Base-by-base conservation (phyloP, 2,329 filamentous ascomycete genomes). In the Sordariomycetes sp. region DNA sequence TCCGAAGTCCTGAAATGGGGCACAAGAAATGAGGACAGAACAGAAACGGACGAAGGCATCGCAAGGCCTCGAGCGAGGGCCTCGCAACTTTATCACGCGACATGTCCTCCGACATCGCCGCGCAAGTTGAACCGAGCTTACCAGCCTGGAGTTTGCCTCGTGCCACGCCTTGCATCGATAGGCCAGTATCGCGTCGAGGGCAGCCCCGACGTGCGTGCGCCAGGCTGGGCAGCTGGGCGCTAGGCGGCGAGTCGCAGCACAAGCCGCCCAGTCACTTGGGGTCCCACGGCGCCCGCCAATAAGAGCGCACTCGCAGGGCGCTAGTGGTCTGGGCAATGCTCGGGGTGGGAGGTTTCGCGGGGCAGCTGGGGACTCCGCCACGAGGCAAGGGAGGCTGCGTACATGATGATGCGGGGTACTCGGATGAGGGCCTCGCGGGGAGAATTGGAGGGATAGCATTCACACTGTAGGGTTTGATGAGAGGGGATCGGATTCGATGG, bases 131-230 rank as follows among this genome's bases (percentile, higher is more conserved):
- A 36, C 35, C 53, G n/a, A 55, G 10, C 10, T 48, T 45, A 45
- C n/a, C 6, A 42, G 25, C 10, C 8, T 34, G 36, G 24, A 48
- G 24, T 50, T 34, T 32, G 42, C 54, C 54, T 32, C n/a, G 25
- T 56, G 54, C n/a, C 54, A 56, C 54, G 42, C 54, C 54, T 56
- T 15, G 42, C 39, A 56, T 50, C 54, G 54, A 56, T 56, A 56
- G 54, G 54, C 42, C 17, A 51, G 15, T 22, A 36, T 45, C 39
- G 39, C 10, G 12, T 2, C 15, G 39, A 2, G 7, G 39, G 39
- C 39, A 32, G 28, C 28, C 28, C 8, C 28, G 28, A 32, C 28
- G 15, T 15, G 39, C 39, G 17, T 15, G 15, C 13, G 39, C 39
- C 39, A 45, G n/a, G 15, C 39, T n/a, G 17, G 7, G 6, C 15